These are phyloP conservation scores for Collybia nuda DNA, from an alignment of 768 basidiomycete genomes.

Conservation along the genomic window DNA sequence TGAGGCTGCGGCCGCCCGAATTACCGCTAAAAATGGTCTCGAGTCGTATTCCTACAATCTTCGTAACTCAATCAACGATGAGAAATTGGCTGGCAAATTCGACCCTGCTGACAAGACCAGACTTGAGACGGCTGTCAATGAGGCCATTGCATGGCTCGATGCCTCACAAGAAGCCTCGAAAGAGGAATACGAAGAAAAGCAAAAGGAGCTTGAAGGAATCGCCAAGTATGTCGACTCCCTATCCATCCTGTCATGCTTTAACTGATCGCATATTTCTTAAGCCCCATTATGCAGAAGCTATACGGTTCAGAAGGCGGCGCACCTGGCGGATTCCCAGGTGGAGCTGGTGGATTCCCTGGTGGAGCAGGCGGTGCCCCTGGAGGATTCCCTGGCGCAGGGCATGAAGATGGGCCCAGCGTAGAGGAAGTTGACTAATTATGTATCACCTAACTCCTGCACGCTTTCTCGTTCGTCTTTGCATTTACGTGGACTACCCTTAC, in stretches of 20 bases:
- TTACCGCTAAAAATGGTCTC: constrained; percentile 85
- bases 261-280: constrained; percentile 13
- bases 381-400: constrained; percentile 63
- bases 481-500: constrained; percentile 6
- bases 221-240: constrained; percentile 52
- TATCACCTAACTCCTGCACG: constrained; percentile 7
- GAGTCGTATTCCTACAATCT: constrained; percentile 97
- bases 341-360: constrained; percentile 50
- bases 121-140: constrained; percentile 78
- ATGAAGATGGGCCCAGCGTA: constrained; percentile 85
- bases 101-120: constrained; percentile 83
- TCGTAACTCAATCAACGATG: constrained; percentile 83
- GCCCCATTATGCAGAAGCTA: constrained; percentile 67
- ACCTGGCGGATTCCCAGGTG: constrained; percentile 65
- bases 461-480: constrained; percentile 16
- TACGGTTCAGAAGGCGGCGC: constrained; percentile 73
- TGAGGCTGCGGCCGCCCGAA: constrained; percentile 81
- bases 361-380: constrained; percentile 62
- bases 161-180: constrained; percentile 85
- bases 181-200: constrained; percentile 91
- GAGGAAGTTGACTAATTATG: constrained; percentile 81
- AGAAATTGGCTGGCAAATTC: constrained; percentile 86
- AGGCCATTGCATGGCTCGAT: constrained; percentile 86
- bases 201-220: constrained; percentile 88
- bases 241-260: background rate